Conservation (phyloP, 2,329 filamentous ascomycete species). For the Coleophoma cylindrospora region DNA sequence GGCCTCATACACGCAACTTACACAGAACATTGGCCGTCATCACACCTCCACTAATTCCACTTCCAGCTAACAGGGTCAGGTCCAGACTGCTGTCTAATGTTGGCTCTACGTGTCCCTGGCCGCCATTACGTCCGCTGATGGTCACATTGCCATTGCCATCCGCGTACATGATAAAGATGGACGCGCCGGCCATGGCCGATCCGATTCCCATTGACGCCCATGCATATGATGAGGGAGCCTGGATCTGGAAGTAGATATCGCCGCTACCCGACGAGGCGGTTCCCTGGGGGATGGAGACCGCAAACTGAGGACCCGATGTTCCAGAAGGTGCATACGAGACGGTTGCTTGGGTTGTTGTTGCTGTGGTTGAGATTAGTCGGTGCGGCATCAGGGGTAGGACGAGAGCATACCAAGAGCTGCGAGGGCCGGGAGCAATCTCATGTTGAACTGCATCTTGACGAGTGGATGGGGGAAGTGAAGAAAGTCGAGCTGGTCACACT, state of each 20-base stretch:
- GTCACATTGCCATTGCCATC: slow-evolving; percentile 47
- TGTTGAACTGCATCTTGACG: background rate
- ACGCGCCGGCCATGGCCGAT: slow-evolving; percentile 44
- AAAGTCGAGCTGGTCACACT: too few relatives aligned
- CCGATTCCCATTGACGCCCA: slow-evolving; percentile 57
- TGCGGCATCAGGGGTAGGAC: background rate
- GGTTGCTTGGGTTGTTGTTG: background rate
- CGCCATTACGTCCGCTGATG: slow-evolving; percentile 41
- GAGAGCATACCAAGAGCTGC: background rate
- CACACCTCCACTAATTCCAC: slow-evolving; percentile 44
- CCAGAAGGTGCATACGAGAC: slow-evolving; percentile 1
- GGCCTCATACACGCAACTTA: slow-evolving; percentile 16
- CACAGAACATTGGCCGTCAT: slow-evolving; percentile 55
- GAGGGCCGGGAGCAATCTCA: background rate
- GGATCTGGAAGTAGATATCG: slow-evolving; percentile 53
- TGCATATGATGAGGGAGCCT: slow-evolving; percentile 44
- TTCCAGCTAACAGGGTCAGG: slow-evolving; percentile 44
- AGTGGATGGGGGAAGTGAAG: background rate
- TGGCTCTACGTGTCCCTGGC: slow-evolving; percentile 37
- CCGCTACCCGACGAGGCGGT: slow-evolving; percentile 45
- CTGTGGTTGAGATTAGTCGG: background rate
- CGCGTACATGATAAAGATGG: slow-evolving; percentile 56
- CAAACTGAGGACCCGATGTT: slow-evolving; percentile 27
- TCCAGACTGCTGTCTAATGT: slow-evolving; percentile 34
- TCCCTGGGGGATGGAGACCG: slow-evolving; percentile 44